Evolutionary conservation across 208 protist genomes (phyloP), one percentile per base, ranked within the genome.

Genomic region (Zelonia costaricensis): DNA sequence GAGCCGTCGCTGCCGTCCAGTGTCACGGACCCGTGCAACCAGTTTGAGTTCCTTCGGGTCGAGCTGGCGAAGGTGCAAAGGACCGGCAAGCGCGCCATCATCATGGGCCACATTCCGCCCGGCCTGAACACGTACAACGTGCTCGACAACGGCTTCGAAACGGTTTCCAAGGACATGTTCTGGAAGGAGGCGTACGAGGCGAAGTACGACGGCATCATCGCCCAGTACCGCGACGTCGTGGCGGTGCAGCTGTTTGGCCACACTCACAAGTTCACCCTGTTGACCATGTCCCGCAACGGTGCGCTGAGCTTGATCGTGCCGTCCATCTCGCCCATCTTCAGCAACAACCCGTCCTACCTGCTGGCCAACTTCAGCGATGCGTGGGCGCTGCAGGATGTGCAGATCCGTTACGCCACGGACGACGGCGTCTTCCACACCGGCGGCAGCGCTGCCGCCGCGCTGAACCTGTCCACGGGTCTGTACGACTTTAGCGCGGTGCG

Each of bases 61-160:
- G 40, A 83, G 52, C 52, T 95, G 23, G 51, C 33, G 33, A 45
- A 69, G 36, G 84, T 78, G 49, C 54, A 60, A 16, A 22, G n/a
- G n/a, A 65, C 36, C 5, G 51, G 70, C 0, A 62, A 78, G 48
- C 86, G 85, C 48, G 86, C 82, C 4, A 80, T 95, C 43, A 79
- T 95, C 30, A n/a, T 93, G 12, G 79, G 82, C 15, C 89, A 95
- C 61, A 82, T 93, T 33, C 89, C 89, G 5, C 84, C 89, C 1
- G 72, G 69, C 15, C 30, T 82, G 13, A 58, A 62, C 47, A 7
- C 33, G 7, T 62, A 63, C 47, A 28, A 43, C 22, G 55, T 70
- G 23, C 55, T 70, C 3, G 18, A 51, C 0, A 30, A 33, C 10
- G 64, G 64, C 8, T 88, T 86, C 39, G 57, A 35, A 3, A 67